Base-by-base conservation (phyloP, 2,329 filamentous ascomycete species). In the Xylariaceae sp. region DNA sequence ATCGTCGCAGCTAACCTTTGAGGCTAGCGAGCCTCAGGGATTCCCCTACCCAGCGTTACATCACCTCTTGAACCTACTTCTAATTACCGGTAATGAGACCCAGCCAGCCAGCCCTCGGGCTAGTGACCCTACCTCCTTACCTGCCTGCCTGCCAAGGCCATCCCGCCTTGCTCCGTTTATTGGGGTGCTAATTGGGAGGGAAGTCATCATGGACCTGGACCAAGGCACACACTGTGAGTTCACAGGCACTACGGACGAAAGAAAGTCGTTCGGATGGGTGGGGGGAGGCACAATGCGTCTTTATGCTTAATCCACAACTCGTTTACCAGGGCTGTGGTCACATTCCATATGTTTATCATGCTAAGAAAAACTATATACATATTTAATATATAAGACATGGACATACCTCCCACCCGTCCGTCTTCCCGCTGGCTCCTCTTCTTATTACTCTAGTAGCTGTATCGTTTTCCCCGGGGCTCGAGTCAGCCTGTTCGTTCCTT, bases 1-100 rank as follows among this genome's bases (percentile, higher is more conserved):
- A 63, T 63, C 61, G 49, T 39, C 54, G 23, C 45, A 49, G 53
- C 56, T 60, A 56, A 52, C 53, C 29, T 52, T 62, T 54, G 57
- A 62, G 50, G 49, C 53, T 60, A 62, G 48, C 46, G 24, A 53
- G 50, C 49, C 58, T 56, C 58, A 61, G 41, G 57, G 56, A 58
- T 57, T 54, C 48, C 52, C 48, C 48, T 56, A 52, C 56, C 7
- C 33, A 39, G 34, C 36, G 52, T 62, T 56, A 48, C 59, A 58
- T 58, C 26, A 47, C 39, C n/a, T 28, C 14, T 21, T n/a, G n/a
- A n/a, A n/a, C n/a, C n/a, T 36, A 17, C 33, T 43, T 24, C 17
- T 29, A 44, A 43, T 45, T 29, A 39, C n/a, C n/a, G n/a, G n/a
- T n/a, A n/a, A n/a, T n/a, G n/a, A n/a, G n/a, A n/a, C n/a, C n/a